phyloP scores from a whole-genome alignment of 768 basidiomycete genomes.

The Cytidiella melzeri region DNA sequence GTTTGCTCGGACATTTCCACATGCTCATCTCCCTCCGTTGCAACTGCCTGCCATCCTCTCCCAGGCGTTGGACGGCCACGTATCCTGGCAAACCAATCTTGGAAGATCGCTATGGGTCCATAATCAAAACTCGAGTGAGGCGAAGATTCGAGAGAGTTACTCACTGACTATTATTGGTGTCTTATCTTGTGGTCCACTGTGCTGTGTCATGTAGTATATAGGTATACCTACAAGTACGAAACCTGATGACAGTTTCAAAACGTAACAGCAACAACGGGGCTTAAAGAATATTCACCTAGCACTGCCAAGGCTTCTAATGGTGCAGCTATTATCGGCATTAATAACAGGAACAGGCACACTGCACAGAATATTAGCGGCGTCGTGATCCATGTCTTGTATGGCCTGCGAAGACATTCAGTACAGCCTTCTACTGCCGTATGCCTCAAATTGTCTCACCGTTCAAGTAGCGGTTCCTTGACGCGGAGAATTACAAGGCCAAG shows the following conservation, averaged over 20 bases:
- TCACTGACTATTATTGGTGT: slow-evolving; percentile 28
- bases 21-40: slow-evolving; percentile 60
- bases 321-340: slow-evolving; percentile 93
- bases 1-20: slow-evolving; percentile 56
- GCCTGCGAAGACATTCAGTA: slow-evolving; percentile 38
- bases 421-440: not conserved
- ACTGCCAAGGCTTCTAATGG: slow-evolving; percentile 85
- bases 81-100: slow-evolving; percentile 39
- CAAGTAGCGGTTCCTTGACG: slow-evolving; percentile 83
- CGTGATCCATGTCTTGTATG: slow-evolving; percentile 87
- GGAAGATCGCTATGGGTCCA: slow-evolving; percentile 39
- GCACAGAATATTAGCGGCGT: slow-evolving; percentile 89
- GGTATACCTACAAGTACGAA: slow-evolving; percentile 79
- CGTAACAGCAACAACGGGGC: too few relatives aligned
- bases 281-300: slow-evolving; percentile 50
- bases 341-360: slow-evolving; percentile 82
- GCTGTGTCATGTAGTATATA: slow-evolving; percentile 74
- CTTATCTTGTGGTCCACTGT: slow-evolving; percentile 33
- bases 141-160: slow-evolving; percentile 5
- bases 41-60: slow-evolving; percentile 73
- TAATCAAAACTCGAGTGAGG: too few relatives aligned
- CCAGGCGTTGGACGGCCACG: slow-evolving; percentile 46
- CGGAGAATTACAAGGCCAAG: slow-evolving; percentile 84
- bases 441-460: slow-evolving; percentile 44
- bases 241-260: slow-evolving; percentile 32